Evolutionary conservation across 2,329 filamentous ascomycete species (phyloP).

Genomic region (Xylaria sp.): DNA sequence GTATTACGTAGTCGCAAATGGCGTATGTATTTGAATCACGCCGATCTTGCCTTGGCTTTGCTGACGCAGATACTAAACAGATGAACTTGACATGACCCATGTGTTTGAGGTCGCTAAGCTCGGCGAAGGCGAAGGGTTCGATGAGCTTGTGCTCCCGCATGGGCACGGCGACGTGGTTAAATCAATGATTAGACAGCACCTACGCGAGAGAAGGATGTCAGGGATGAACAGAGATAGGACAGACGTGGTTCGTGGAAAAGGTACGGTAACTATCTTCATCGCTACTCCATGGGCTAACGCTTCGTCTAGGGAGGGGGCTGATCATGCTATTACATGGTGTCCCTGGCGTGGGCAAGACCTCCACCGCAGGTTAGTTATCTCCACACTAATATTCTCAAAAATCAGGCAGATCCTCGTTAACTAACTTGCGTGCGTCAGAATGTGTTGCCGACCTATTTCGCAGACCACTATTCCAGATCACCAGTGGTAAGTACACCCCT

Average conservation of each 20-base stretch:
- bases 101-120: slow-evolving; percentile 4
- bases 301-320: slow-evolving; percentile 2
- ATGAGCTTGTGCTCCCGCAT: slow-evolving; percentile 35
- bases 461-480: slow-evolving; percentile 31
- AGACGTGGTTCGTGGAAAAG: slow-evolving; percentile 44
- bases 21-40: slow-evolving; percentile 34
- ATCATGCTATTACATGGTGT: slow-evolving; percentile 31
- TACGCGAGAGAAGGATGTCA: slow-evolving; percentile 35
- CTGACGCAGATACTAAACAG: slow-evolving; percentile 9
- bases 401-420: neutral
- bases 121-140: slow-evolving; percentile 32
- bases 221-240: slow-evolving; percentile 26
- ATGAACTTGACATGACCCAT: slow-evolving; percentile 25
- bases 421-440: slow-evolving; percentile 14
- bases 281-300: neutral
- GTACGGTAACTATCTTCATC: slow-evolving; percentile 26
- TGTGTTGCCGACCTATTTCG: slow-evolving; percentile 28
- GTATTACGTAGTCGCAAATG: slow-evolving; percentile 43
- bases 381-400: neutral
- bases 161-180: slow-evolving; percentile 38
- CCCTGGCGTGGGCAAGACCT: slow-evolving; percentile 30
- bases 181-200: slow-evolving; percentile 42
- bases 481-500: slow-evolving; percentile 28
- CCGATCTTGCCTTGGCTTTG: neutral
- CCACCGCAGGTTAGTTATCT: slow-evolving; percentile 25